These are phyloP conservation scores for Geranium brycei DNA, from an alignment of 345 rosid species.

Conservation along the genomic window DNA sequence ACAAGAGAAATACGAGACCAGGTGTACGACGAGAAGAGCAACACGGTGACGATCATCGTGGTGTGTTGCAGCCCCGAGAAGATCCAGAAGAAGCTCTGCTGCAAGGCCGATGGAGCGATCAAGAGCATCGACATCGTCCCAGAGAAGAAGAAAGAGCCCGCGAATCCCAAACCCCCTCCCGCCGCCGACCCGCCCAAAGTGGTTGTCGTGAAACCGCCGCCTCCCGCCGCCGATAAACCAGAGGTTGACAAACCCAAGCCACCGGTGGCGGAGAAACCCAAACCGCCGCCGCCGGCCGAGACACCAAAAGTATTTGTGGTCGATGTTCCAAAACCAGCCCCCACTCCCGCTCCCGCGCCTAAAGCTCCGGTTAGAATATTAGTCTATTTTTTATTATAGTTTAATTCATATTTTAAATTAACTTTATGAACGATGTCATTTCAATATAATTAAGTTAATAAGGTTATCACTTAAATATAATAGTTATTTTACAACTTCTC, in stretches of 20 bases:
- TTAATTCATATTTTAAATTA: conserved; percentile 16
- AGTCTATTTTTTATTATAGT: too few species aligned
- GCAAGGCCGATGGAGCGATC: conserved; percentile 43
- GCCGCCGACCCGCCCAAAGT: background rate
- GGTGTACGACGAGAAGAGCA: conserved; percentile 49
- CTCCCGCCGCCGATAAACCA: conserved; percentile 1
- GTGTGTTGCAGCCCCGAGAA: conserved; percentile 71
- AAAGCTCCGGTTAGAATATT: conserved; percentile 13
- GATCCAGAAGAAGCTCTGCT: conserved; percentile 39
- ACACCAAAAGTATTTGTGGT: conserved; percentile 13
- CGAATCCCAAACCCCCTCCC: conserved; percentile 16
- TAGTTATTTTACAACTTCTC: too few species aligned
- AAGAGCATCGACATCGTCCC: conserved; percentile 35
- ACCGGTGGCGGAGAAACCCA: conserved; percentile 19
- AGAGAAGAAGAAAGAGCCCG: conserved; percentile 5
- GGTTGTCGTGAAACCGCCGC: background rate
- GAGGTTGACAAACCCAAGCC: conserved; percentile 7
- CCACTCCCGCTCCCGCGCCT: conserved; percentile 12
- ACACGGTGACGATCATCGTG: conserved; percentile 54
- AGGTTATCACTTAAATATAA: too few species aligned
- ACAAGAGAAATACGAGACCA: conserved; percentile 63
- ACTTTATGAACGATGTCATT: conserved; percentile 18
- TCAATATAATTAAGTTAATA: conserved; percentile 8
- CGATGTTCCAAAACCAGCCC: conserved; percentile 5
- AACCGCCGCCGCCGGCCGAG: conserved; percentile 5